Percentiles rank a stretch among this genome's conserved stretches.
Conservation (phyloP, 768 basidiomycete species). For the Leccinum rimulosum region DNA sequence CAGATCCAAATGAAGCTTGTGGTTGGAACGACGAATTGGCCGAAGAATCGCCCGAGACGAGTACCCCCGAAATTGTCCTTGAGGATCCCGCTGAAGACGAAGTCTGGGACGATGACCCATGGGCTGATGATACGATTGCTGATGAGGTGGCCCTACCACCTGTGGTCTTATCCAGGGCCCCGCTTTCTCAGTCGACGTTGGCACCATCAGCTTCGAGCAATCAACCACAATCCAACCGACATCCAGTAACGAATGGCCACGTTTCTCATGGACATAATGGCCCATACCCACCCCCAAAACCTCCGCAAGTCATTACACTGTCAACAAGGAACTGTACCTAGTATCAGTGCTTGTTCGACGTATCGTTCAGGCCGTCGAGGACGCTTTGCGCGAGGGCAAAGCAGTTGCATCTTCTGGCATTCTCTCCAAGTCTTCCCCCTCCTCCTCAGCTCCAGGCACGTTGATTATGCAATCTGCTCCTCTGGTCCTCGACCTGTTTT, state of each 20-base stretch:
- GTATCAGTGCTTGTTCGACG: conserved; percentile 58
- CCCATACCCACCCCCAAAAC: conserved; percentile 17
- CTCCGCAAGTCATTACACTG: conserved; percentile 14
- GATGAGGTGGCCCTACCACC: conserved; percentile 29
- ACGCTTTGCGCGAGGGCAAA: conserved; percentile 63
- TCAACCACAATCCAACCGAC: conserved; percentile 41
- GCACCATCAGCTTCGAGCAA: conserved; percentile 55
- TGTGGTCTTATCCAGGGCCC: conserved; percentile 21
- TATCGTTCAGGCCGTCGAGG: conserved; percentile 55
- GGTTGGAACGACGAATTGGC: conserved; percentile 59
- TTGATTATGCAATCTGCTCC: conserved; percentile 60
- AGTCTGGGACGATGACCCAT: conserved; percentile 69
- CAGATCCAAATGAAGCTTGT: conserved; percentile 62
- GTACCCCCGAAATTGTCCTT: conserved; percentile 7
- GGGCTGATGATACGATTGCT: conserved; percentile 48
- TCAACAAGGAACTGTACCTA: conserved; percentile 48
- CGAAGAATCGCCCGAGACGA: conserved; percentile 31
- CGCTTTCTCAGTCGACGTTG: conserved; percentile 27
- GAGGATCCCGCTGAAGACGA: conserved; percentile 38
- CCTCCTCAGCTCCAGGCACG: conserved; percentile 43
- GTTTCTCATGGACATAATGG: conserved; percentile 13
- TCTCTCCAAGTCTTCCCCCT: conserved; percentile 36
- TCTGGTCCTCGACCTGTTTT: conserved; percentile 72
- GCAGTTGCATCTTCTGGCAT: conserved; percentile 58
- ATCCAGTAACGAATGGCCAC: conserved; percentile 24